Base-by-base conservation (phyloP, 75 land plant genomes). In the Gnetum montanum region DNA sequence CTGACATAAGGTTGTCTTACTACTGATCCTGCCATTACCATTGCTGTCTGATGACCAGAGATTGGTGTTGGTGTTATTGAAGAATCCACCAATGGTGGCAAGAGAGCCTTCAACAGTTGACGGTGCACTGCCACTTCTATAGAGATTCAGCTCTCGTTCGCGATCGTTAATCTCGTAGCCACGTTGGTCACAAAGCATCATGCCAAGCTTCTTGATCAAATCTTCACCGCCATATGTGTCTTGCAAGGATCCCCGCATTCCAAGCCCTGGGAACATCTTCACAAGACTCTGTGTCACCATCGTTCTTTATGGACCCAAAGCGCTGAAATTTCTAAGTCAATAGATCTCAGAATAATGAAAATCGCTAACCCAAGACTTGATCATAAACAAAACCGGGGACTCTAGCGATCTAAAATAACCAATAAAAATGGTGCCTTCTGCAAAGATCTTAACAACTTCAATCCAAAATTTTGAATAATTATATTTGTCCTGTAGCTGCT, bases 71-170 rank as follows among this genome's bases (percentile, higher is more conserved):
- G 19, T 36, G 28, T 56, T 46, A 41, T 47, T 45, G 31, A 74
- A 70, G 2, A 82, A 58, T 33, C 85, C 83, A 0, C 81, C 84
- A 8, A 90, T 74, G 10, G 97, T 88, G 1, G 69, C 71, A 3
- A 83, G 46, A 8, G 96, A 86, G 6, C 91, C 96, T 57, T 95
- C 82, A 24, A 95, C 88, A n/a, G 97, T 86, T 3, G 99, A 96
- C 13, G 99, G 99, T 0, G 99, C 99, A 66, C 92, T 83, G 11
- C 89, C 97, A 59, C 99, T 95, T 55, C 99, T 48, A 50, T 72
- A 79, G 22, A 85, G 66, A 35, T 65, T 75, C 6, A 90, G 37
- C 45, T 86, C 87, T 44, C 73, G 63, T 35, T 65, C 85, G 49
- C 69, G 66, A 12, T 76, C 71, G 28, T 54, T 58, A 43, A 60